Conservation (phyloP, 2,329 filamentous ascomycete species). For the Fusarium buharicum region DNA sequence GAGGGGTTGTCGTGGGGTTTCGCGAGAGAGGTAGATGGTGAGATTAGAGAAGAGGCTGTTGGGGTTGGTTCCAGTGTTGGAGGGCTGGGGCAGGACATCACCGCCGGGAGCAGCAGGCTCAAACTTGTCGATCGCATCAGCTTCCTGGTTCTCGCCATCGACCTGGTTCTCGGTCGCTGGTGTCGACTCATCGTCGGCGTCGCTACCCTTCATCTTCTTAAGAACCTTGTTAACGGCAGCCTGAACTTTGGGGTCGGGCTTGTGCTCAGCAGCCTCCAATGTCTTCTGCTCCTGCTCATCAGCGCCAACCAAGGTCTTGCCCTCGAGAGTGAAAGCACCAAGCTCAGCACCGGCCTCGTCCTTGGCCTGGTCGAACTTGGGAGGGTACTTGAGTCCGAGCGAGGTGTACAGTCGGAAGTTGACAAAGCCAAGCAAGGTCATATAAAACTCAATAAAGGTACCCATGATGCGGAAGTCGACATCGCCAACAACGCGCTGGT, state of each 20-base stretch:
- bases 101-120: slow-evolving; percentile 84
- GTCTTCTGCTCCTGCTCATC: slow-evolving; percentile 61
- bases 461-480: slow-evolving; percentile 99
- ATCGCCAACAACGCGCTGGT: slow-evolving; percentile 91
- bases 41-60: slow-evolving; percentile 85
- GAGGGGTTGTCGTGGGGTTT: slow-evolving; percentile 88
- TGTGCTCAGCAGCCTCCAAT: slow-evolving; percentile 58
- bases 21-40: slow-evolving; percentile 92
- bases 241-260: slow-evolving; percentile 70
- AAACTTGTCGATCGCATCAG: slow-evolving; percentile 87
- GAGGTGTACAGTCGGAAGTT: slow-evolving; percentile 96
- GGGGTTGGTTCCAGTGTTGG: slow-evolving; percentile 71
- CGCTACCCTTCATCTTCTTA: slow-evolving; percentile 70
- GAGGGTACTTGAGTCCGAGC: slow-evolving; percentile 91
- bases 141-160: slow-evolving; percentile 61
- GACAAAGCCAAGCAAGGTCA: slow-evolving; percentile 92
- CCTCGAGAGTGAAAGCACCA: slow-evolving; percentile 89
- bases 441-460: slow-evolving; percentile 99
- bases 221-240: slow-evolving; percentile 76
- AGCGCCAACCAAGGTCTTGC: slow-evolving; percentile 68
- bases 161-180: slow-evolving; percentile 54
- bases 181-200: slow-evolving; percentile 56
- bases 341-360: slow-evolving; percentile 92
- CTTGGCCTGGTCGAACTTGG: slow-evolving; percentile 87
- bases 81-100: slow-evolving; percentile 85